These are phyloP conservation scores for Centrapalus pauciflorus DNA, from an alignment of 129 eudicot genomes.

Conservation along the genomic window DNA sequence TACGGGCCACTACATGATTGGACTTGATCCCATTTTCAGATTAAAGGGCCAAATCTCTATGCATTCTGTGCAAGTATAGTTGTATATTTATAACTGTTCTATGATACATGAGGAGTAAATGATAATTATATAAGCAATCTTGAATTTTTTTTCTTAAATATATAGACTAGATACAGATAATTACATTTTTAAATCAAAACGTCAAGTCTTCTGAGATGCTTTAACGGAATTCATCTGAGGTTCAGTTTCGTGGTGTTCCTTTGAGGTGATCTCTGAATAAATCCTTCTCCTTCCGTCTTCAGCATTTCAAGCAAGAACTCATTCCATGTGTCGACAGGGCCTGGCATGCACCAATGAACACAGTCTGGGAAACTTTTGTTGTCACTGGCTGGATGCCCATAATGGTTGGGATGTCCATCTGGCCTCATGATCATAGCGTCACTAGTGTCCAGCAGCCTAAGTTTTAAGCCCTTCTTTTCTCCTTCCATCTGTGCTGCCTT, in stretches of 20 bases:
- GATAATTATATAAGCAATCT: conserved; percentile 12
- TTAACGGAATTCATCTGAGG: conserved; percentile 7
- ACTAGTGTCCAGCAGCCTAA: conserved; percentile 47
- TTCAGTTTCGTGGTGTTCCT: conserved; percentile 27
- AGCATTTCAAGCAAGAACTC: conserved; percentile 66
- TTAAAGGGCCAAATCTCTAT: conserved; percentile 8
- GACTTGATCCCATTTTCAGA: conserved; percentile 13
- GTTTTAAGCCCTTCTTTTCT: conserved; percentile 38
- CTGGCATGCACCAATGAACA: conserved; percentile 63
- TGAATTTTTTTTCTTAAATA: conserved; percentile 16
- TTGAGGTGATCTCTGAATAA: conserved; percentile 18
- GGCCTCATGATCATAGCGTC: conserved; percentile 48
- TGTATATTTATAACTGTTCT: conserved; percentile 1
- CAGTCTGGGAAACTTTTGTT: conserved; percentile 39
- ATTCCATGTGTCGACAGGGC: conserved; percentile 58
- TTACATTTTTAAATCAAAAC: conserved; percentile 22
- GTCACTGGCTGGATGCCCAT: conserved; percentile 43
- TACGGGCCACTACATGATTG: conserved; percentile 23
- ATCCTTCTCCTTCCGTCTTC: conserved; percentile 42
- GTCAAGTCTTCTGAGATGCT: neutral
- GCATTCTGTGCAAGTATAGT: conserved; percentile 6
- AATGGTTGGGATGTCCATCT: conserved; percentile 55
- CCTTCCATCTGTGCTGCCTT: conserved; percentile 48
- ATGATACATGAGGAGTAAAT: neutral
- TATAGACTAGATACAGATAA: conserved; percentile 26